Conservation (phyloP, 805 yeast species). For the Hanseniaspora lindneri region DNA sequence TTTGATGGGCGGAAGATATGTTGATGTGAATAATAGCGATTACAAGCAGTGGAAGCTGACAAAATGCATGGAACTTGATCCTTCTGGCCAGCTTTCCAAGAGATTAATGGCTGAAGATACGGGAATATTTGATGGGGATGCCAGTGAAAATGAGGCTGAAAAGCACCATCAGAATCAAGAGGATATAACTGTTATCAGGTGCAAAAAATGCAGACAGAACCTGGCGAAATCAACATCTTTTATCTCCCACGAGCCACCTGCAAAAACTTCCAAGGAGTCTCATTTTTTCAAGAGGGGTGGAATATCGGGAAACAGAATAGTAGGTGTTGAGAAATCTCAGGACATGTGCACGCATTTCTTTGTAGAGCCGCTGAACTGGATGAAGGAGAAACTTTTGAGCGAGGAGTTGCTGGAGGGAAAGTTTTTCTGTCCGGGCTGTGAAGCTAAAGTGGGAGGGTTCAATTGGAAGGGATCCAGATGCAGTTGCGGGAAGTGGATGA, state of each 20-base stretch:
- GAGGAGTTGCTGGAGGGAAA: slow-evolving; percentile 77
- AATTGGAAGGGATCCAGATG: slow-evolving; percentile 92
- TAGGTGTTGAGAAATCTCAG: slow-evolving; percentile 47
- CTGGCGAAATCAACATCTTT: slow-evolving; percentile 55
- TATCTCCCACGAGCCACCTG: slow-evolving; percentile 57
- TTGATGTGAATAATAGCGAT: slow-evolving; percentile 25
- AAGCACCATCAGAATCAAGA: too few species aligned
- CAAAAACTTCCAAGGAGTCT: slow-evolving; percentile 50
- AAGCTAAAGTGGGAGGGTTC: slow-evolving; percentile 77
- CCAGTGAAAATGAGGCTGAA: background rate
- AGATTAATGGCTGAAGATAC: slow-evolving; percentile 25
- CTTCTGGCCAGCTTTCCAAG: slow-evolving; percentile 28
- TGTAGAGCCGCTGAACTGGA: slow-evolving; percentile 84
- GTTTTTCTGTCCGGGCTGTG: slow-evolving; percentile 73
- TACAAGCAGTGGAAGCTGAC: slow-evolving; percentile 38
- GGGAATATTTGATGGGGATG: slow-evolving; percentile 26
- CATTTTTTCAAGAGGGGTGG: slow-evolving; percentile 55
- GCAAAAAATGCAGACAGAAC: slow-evolving; percentile 68
- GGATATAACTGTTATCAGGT: slow-evolving; percentile 41
- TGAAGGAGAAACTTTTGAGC: slow-evolving; percentile 60
- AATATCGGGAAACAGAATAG: slow-evolving; percentile 42
- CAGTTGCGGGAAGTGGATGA: slow-evolving; percentile 90
- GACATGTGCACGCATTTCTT: slow-evolving; percentile 70
- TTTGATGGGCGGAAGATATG: slow-evolving; percentile 30
- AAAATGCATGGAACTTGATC: slow-evolving; percentile 31